These are phyloP conservation scores for Powellomyces hirtus DNA, from an alignment of 192 early-diverging fungal species.

Conservation along the genomic window DNA sequence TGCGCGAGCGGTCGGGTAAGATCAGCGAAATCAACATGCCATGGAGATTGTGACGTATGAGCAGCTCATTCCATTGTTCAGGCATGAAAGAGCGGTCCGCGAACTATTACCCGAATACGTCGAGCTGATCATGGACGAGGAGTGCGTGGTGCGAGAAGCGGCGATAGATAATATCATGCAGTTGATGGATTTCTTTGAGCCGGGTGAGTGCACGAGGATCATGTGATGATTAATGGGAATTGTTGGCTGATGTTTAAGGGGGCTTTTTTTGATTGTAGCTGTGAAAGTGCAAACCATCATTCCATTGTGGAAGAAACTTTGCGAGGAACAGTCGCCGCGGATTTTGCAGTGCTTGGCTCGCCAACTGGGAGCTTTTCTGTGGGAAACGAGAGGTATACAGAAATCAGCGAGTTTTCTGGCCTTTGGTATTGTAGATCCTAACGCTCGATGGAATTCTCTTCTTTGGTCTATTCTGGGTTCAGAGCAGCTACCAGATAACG, in stretches of 20 bases:
- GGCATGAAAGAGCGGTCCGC: constrained; percentile 24
- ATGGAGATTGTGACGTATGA: constrained; percentile 8
- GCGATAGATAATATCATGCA: constrained; percentile 44
- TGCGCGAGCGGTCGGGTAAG: constrained; percentile 36
- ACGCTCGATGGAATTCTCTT: not conserved
- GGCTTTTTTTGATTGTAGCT: too few species aligned
- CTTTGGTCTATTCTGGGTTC: not conserved
- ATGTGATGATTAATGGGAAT: too few species aligned
- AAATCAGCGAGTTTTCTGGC: too few species aligned
- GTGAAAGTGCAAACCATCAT: constrained; percentile 38
- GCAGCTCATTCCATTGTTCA: too few species aligned
- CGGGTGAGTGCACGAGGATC: too few species aligned
- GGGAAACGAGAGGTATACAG: constrained; percentile 36
- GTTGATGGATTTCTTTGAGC: constrained; percentile 41
- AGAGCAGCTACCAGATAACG: constrained; percentile 41
- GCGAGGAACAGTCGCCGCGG: constrained; percentile 36
- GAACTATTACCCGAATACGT: constrained; percentile 45
- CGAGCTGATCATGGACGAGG: constrained; percentile 55
- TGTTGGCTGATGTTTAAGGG: too few species aligned
- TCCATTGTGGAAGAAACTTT: constrained; percentile 46
- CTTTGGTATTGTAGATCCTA: too few species aligned
- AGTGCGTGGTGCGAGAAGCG: constrained; percentile 42
- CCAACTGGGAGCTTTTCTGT: constrained; percentile 47
- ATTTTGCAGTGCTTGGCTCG: constrained; percentile 35
- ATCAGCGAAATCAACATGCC: too few species aligned